Evolutionary conservation across 2,329 filamentous ascomycete genomes (phyloP), one percentile per base, ranked within the genome.

Genomic region (Colletotrichum eremochloae): DNA sequence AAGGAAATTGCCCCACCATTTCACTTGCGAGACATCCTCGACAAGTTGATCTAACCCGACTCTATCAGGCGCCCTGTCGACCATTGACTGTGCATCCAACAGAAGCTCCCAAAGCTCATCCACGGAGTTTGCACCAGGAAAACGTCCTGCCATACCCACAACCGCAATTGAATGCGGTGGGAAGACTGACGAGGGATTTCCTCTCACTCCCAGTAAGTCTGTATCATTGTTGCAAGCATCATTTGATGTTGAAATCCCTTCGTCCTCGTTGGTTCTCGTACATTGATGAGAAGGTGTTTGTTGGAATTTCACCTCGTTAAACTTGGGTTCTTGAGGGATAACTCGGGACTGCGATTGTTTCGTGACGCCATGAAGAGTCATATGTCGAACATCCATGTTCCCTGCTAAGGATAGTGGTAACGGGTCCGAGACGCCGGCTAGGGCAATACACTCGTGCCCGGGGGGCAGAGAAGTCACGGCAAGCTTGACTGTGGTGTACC

Each of bases 81-180:
- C 53, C 42, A 29, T 71, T 52, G 72, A 75, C 18, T 66, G 44
- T 1, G 73, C 76, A 1, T 36, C n/a, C 5, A 56, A 44, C 0
- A 78, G 74, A 4, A 79, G 50, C 5, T 79, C 64, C 80, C 81
- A 82, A 29, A 85, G 79, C 44, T 80, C 79, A 7, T 81, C 80
- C 1, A 80, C 81, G 7, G 73, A 79, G 0, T 80, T 79, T 3
- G 79, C 81, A 3, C 84, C 84, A 0, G 84, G 84, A 15, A 86
- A 82, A 0, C 83, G 78, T 24, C 84, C 85, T 2, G 81, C 81
- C 73, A 81, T 83, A 40, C 83, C 82, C n/a, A 85, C 75, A 12
- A 84, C 76, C 2, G 82, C 83, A 62, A 85, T 72, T 12, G 72
- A 80, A 40, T 33, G 80, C 75, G 4, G 80, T 79, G 36, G 83